A percentile compares a stretch with the other conserved stretches of the same genome.
phyloP scores from a whole-genome alignment of 805 yeast species.

The Phaffomyces thermotolerans region DNA sequence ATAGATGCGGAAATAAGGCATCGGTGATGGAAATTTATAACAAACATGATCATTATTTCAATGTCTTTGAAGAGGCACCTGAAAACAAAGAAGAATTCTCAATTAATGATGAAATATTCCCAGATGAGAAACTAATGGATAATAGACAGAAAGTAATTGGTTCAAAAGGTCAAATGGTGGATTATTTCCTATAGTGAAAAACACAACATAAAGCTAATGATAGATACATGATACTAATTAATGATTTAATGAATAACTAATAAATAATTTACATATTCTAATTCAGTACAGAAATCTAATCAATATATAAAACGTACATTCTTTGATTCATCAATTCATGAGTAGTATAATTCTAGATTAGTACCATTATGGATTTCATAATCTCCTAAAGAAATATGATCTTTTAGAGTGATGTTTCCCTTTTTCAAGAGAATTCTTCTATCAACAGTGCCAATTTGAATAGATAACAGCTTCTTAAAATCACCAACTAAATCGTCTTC shows the following conservation, averaged over 20 bases:
- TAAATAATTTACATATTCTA: too few species aligned
- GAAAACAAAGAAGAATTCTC: conserved; percentile 57
- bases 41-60: conserved; percentile 64
- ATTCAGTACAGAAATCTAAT: neutral
- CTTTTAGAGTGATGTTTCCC: conserved; percentile 78
- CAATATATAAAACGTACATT: neutral
- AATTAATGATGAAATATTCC: conserved; percentile 18
- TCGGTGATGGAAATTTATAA: conserved; percentile 85
- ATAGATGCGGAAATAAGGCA: conserved; percentile 94
- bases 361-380: conserved; percentile 90
- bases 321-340: conserved; percentile 26
- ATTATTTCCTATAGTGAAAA: conserved; percentile 37
- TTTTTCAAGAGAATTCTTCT: conserved; percentile 65
- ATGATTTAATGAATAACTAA: too few species aligned
- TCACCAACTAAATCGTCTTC: conserved; percentile 84
- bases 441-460: conserved; percentile 74
- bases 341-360: conserved; percentile 76
- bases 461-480: conserved; percentile 72
- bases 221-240: neutral
- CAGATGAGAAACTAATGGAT: conserved; percentile 5
- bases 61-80: conserved; percentile 96
- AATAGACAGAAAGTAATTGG: conserved; percentile 4
- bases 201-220: neutral
- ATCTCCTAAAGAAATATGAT: conserved; percentile 88
- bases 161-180: conserved; percentile 36